Base-by-base conservation (phyloP, 768 basidiomycete species). In the Dentipellis sp. region DNA sequence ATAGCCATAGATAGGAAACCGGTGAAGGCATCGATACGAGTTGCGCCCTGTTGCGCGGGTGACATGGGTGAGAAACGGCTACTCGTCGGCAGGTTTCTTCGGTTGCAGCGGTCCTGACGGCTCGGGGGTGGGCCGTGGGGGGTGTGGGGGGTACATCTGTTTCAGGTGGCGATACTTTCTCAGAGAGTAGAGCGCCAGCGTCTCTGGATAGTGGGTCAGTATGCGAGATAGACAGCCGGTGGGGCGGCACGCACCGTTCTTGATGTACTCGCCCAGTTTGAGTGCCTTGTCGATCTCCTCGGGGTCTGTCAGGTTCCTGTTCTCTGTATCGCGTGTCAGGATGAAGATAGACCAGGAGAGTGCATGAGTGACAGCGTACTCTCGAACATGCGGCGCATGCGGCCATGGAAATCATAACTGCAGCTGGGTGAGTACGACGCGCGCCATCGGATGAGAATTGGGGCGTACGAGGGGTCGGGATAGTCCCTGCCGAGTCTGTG, bases 141-240 rank as follows among this genome's bases (percentile, higher is more conserved):
- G 19, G 42, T n/a, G 42, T 19, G 37, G 23, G 12, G 64, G 79
- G 65, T 92, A 92, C 74, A 83, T 82, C 56, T 84, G 76, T 65
- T 80, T 86, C 59, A 93, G 70, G 66, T 91, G 80, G 48, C 91
- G 81, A 63, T 92, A 93, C 69, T 93, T 93, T 60, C 86, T 78
- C 46, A 93, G 70, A 1, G 87, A 83, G 63, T 93, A 92, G 19
- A 93, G 69, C 0, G 90, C 89, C 46, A 92, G 74, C 0, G 89
- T 91, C 72, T 92, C 90, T 91, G 62, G n/a, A 37, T 9, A 14
- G n/a, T 51, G 14, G 7, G 4, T 39, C 19, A 36, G 23, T 10
- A 10, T 39, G 21, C 19, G 22, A 46, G 39, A 29, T 5, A 52
- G 49, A 19, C 14, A 50, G 48, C 48, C 5, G n/a, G 29, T 37